Conservation (phyloP, 2,329 filamentous ascomycete species). For the Paecilomyces sp. region DNA sequence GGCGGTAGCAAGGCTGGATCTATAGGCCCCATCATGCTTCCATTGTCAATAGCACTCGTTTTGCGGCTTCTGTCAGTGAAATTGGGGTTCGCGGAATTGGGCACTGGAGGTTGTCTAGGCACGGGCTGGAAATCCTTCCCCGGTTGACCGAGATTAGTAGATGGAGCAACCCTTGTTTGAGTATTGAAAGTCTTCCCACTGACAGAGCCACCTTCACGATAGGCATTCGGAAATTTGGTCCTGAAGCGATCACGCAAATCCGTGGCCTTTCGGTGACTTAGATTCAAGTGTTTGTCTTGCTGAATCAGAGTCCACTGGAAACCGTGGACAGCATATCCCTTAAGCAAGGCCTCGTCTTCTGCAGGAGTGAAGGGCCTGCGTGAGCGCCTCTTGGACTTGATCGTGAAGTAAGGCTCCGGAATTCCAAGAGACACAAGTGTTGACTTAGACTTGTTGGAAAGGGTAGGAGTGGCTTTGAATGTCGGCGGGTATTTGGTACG, state of each 20-base stretch:
- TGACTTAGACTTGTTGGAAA: conserved; percentile 24
- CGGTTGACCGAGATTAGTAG: conserved; percentile 1
- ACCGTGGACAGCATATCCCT: conserved; percentile 53
- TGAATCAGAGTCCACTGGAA: conserved; percentile 55
- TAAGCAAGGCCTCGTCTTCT: conserved; percentile 53
- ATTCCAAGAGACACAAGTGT: conserved; percentile 39
- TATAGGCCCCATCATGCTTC: conserved; percentile 11
- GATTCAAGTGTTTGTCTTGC: conserved; percentile 46
- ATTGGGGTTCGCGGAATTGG: conserved; percentile 5
- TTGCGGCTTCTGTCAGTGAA: neutral
- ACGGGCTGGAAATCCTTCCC: neutral
- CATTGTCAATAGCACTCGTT: neutral
- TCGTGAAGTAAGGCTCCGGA: conserved; percentile 38
- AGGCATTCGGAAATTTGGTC: conserved; percentile 52
- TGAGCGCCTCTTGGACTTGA: conserved; percentile 44
- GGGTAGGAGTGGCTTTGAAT: conserved; percentile 17
- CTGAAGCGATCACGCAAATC: conserved; percentile 58
- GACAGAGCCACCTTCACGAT: conserved; percentile 39
- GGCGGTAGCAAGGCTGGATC: conserved; percentile 26
- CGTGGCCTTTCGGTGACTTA: conserved; percentile 47
- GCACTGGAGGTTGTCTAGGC: neutral
- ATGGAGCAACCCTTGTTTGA: conserved; percentile 4
- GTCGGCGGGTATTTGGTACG: conserved; percentile 10
- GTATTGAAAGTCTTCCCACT: conserved; percentile 21
- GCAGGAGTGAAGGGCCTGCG: conserved; percentile 49